Conservation (phyloP, 2,329 filamentous ascomycete genomes). For the Triangularia setosa region DNA sequence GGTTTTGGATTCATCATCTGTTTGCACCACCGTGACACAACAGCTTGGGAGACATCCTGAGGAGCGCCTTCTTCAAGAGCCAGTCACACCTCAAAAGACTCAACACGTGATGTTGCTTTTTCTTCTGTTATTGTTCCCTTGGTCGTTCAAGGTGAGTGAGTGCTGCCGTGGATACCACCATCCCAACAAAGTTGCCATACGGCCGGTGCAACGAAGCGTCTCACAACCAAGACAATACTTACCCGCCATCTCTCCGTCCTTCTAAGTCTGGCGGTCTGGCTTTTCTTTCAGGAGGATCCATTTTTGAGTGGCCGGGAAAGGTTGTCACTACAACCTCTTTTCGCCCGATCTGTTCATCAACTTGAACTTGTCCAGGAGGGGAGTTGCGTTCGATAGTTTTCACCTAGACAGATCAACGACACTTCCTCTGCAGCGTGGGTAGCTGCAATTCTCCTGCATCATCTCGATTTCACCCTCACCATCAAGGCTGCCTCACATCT, state of each 20-base stretch:
- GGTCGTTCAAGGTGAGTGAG: not conserved
- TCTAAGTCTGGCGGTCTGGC: not conserved
- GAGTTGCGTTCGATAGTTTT: not conserved
- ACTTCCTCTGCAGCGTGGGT: constrained; percentile 8
- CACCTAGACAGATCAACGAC: not conserved
- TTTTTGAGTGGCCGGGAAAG: not conserved
- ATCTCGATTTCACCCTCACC: not conserved
- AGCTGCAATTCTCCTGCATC: constrained; percentile 9
- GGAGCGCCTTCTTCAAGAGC: not conserved
- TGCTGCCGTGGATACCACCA: not conserved
- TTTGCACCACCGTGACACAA: constrained; percentile 4
- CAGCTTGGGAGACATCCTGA: not conserved
- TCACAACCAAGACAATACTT: constrained; percentile 11
- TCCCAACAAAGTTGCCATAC: not conserved
- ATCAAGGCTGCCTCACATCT: not conserved
- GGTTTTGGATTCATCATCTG: not conserved
- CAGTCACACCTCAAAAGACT: not conserved
- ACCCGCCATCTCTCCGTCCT: constrained; percentile 1
- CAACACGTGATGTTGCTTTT: not conserved
- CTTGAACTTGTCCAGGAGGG: not conserved
- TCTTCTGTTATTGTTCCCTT: constrained; percentile 4
- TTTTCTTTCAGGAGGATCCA: not conserved
- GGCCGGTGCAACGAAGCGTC: constrained; percentile 4
- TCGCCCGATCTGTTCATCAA: not conserved
- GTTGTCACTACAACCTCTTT: not conserved